Evolutionary conservation across 2,329 filamentous ascomycete genomes (phyloP).

Genomic region (Mycosphaerella arachidis): DNA sequence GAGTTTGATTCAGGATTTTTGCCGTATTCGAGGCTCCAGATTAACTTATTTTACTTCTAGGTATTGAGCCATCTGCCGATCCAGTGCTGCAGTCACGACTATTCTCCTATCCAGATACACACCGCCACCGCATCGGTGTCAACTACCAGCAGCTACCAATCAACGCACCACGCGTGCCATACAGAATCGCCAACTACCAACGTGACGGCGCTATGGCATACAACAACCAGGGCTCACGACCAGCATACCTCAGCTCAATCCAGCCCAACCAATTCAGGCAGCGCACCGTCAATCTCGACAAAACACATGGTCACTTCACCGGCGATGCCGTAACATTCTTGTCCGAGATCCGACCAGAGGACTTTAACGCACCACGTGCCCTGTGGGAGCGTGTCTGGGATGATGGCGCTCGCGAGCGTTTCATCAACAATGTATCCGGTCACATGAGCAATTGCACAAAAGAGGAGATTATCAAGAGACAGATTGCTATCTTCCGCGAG

Average conservation of each 20-base stretch:
- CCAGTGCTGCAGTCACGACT: constrained; percentile 65
- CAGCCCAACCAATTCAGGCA: constrained; percentile 48
- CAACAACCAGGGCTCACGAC: constrained; percentile 59
- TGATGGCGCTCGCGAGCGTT: constrained; percentile 53
- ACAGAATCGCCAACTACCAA: constrained; percentile 61
- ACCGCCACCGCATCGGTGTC: constrained; percentile 53
- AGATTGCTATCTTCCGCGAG: constrained; percentile 62
- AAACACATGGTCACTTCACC: constrained; percentile 48
- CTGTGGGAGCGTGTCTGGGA: constrained; percentile 61
- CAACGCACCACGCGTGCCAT: constrained; percentile 51
- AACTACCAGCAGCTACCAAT: constrained; percentile 59
- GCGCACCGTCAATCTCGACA: constrained; percentile 45
- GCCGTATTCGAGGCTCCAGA: no score
- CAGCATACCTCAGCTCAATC: constrained; percentile 54
- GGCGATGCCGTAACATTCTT: constrained; percentile 49
- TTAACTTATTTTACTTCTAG: constrained; percentile 43
- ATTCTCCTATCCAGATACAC: constrained; percentile 66
- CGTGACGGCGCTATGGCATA: constrained; percentile 68
- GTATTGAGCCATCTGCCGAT: constrained; percentile 65
- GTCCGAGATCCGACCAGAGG: constrained; percentile 50
- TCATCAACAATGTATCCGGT: constrained; percentile 56
- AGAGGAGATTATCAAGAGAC: constrained; percentile 58
- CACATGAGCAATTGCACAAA: constrained; percentile 58
- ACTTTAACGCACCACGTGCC: constrained; percentile 53
- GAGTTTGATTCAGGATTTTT: no score